Evolutionary conservation across 2,329 filamentous ascomycete species (phyloP), one percentile per base, ranked within the genome.

Genomic region (Cercospora zeae-maydis): DNA sequence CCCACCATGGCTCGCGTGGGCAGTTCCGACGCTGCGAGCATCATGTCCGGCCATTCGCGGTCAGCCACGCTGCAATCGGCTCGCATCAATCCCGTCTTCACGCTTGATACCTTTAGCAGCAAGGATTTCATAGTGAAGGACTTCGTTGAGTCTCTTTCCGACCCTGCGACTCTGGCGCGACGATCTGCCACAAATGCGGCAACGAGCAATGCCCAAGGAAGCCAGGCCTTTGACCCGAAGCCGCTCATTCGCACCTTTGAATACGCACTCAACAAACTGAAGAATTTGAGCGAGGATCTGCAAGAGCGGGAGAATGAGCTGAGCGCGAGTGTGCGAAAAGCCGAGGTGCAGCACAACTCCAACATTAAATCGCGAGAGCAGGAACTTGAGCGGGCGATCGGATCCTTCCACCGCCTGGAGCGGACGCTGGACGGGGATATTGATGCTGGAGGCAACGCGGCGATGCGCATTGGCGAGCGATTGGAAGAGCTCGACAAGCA

Each of bases 191-290:
- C 65, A 16, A 56, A 36, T 33, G 59, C 58, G 30, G 31, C 76
- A 31, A 68, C 66, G 71, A 73, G 65, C 66, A 75, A 65, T 69
- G 39, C 72, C 37, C 65, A 75, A 58, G 39, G 69, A 70, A 61
- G 70, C 63, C 72, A 73, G 68, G 74, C 75, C 16, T 99, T 99
- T 79, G 95, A 99, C 73, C 92, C 95, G 0, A 99, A 99, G 78
- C 96, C 95, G 33, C 82, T 99, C 70, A 99, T 99, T 72, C 88
- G 95, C 63, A 93, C 92, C 1, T 99, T 99, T 76, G 95, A 99
- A 75, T 81, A 86, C 75, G 87, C 87, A 27, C 78, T 92, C 19
- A 85, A 86, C 39, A 87, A 90, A 64, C 82, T 93, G 52, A 87
- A 85, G 53, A 80, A 82, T 24, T 83, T 93, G 13, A 89, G 88